Base-by-base conservation (phyloP, 23 red algal species). In the Gracilaria vermiculophylla region DNA sequence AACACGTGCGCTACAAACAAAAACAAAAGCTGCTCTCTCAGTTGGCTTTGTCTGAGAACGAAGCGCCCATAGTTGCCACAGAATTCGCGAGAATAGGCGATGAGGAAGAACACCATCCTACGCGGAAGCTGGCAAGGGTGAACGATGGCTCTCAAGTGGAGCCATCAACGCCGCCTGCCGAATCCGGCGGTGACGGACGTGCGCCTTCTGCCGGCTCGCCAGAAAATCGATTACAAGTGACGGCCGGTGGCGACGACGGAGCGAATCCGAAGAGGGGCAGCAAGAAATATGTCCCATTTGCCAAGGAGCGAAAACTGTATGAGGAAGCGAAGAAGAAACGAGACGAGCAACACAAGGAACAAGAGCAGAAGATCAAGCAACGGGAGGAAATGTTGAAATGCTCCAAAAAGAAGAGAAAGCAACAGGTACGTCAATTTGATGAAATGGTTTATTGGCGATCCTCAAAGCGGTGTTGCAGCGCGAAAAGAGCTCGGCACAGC, bases 1-100 rank as follows among this genome's bases (percentile, higher is more conserved):
- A 56, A 49, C 87, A 91, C 28, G 87, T 81, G 48, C 49, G 42
- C 9, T 81, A 91, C 72, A 91, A 91, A 57, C 54, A 80, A 43
- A 80, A 60, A 60, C 25, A 81, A 60, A 62, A 70, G 44, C 75
- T 91, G 5, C 52, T 91, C 16, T 42, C 45, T 41, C 64, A 91
- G 35, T 25, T 91, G 61, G 75, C 51, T 0, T 4, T 31, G 42
- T 19, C n/a, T 25, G 75, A 81, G 42, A 62, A 36, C 52, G 73
- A 78, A 47, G 75, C 24, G 32, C 42, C 64, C 8, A 91, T 91
- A 35, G 76, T 91, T 29, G 87, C 87, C 44, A 37, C 42, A 19
- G 84, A 88, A 41, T 33, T 88, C 5, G 51, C 24, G 2, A 12
- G 12, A 37, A 45, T 53, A 1, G 42, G 35, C 31, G 67, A 45